Conservation (phyloP, 495 filamentous ascomycete species). For the Talaromyces trachyspermus region DNA sequence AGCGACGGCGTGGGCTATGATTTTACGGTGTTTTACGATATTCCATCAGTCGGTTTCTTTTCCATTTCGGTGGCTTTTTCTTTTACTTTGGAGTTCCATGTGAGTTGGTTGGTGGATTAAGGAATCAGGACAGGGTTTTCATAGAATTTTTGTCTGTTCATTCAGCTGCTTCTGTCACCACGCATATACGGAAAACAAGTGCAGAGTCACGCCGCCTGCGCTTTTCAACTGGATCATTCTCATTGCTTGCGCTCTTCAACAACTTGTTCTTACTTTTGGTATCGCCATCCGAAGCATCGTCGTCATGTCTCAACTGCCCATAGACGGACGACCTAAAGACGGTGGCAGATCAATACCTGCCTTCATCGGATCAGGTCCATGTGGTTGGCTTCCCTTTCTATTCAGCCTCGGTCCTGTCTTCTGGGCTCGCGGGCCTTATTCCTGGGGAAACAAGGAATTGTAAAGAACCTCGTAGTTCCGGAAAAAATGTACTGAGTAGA, state of each 20-base stretch:
- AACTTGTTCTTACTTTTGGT: not conserved
- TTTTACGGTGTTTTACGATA: too few species aligned
- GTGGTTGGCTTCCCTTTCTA: conserved; percentile 20
- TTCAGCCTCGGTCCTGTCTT: conserved; percentile 23
- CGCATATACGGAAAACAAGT: too few species aligned
- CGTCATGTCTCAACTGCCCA: conserved; percentile 44
- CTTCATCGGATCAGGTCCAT: not conserved
- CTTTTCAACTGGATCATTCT: conserved; percentile 15
- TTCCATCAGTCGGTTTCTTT: too few species aligned
- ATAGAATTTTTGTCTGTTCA: too few species aligned
- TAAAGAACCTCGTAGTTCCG: not conserved
- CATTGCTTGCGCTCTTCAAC: not conserved
- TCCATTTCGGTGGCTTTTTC: too few species aligned
- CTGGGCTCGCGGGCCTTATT: conserved; percentile 26
- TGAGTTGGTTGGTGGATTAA: too few species aligned
- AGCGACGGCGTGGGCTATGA: too few species aligned
- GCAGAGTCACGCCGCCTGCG: too few species aligned
- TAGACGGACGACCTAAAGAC: conserved; percentile 70
- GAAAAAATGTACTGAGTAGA: not conserved
- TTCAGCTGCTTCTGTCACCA: too few species aligned
- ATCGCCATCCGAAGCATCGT: conserved; percentile 59
- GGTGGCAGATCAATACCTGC: conserved; percentile 57
- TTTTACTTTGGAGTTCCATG: too few species aligned
- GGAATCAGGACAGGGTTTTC: too few species aligned
- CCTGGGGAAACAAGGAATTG: conserved; percentile 24